Percentiles rank a stretch among this genome's conserved stretches.
phyloP scores from a whole-genome alignment of 1,284 basidiomycete species.

The Rhodotorula sp. region DNA sequence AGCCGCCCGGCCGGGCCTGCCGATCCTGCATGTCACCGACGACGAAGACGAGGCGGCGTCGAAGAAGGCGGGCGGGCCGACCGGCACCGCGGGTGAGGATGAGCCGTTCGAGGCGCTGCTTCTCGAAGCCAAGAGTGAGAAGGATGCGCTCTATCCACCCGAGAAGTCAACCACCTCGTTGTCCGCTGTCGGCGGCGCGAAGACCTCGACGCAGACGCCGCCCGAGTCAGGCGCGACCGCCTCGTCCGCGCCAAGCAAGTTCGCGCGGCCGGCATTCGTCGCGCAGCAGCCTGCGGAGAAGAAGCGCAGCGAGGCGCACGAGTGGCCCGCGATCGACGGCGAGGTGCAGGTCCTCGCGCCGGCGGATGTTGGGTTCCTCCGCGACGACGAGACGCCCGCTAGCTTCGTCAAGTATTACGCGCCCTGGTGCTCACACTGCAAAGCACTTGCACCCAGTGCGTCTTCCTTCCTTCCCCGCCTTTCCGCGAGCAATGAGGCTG shows the following conservation, averaged over 20 bases:
- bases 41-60: background rate
- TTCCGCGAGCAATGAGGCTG: background rate
- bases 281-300: constrained; percentile 18
- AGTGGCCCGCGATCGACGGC: constrained; percentile 32
- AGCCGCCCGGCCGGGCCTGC: background rate
- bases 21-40: constrained; percentile 3
- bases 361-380: constrained; percentile 23
- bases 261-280: constrained; percentile 14
- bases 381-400: constrained; percentile 56
- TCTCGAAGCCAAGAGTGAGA: constrained; percentile 5
- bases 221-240: background rate
- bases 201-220: constrained; percentile 3
- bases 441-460: constrained; percentile 56
- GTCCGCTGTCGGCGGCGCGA: background rate
- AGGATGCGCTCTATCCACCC: background rate
- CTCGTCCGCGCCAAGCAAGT: background rate
- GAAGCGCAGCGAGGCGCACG: constrained; percentile 5
- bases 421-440: constrained; percentile 83
- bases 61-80: too few relatives aligned
- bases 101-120: constrained; percentile 4
- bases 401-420: constrained; percentile 87
- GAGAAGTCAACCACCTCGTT: background rate
- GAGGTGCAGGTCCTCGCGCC: constrained; percentile 29
- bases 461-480: background rate
- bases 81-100: background rate